Conservation (phyloP, 2,329 filamentous ascomycete species). For the Hortaea werneckii region DNA sequence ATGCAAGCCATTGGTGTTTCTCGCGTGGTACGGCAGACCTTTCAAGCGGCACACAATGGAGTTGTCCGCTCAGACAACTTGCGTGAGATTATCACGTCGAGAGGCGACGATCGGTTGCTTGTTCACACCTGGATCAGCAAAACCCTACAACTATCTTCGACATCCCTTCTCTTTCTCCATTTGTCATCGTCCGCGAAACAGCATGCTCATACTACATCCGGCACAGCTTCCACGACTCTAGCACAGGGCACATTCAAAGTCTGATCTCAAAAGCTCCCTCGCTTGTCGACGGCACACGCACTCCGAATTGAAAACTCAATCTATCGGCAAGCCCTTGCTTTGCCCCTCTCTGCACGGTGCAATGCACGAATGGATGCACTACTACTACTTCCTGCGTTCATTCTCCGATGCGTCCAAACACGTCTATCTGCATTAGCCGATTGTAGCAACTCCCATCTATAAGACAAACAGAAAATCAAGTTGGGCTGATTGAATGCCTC, state of each 20-base stretch:
- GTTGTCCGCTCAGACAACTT: conserved; percentile 77
- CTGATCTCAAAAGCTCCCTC: conserved; percentile 53
- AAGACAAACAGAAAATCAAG: too few relatives aligned
- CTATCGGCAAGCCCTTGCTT: too few relatives aligned
- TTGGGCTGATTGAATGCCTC: too few relatives aligned
- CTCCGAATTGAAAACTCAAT: conserved; percentile 7
- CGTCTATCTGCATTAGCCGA: too few relatives aligned
- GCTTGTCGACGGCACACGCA: conserved; percentile 50
- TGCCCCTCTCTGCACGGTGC: too few relatives aligned
- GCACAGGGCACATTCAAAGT: conserved; percentile 54
- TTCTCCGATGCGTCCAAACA: too few relatives aligned
- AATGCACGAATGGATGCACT: too few relatives aligned
- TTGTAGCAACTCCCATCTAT: too few relatives aligned
- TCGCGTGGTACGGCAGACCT: background rate
- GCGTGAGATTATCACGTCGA: conserved; percentile 73
- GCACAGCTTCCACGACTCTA: conserved; percentile 42
- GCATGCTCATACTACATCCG: conserved; percentile 33
- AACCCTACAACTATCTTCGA: conserved; percentile 53
- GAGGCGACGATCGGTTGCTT: conserved; percentile 79
- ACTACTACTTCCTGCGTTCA: too few relatives aligned
- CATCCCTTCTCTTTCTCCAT: conserved; percentile 31
- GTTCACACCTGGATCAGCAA: conserved; percentile 80
- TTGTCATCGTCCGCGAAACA: conserved; percentile 32
- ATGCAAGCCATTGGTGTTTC: background rate
- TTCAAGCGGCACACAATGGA: background rate